Percentiles rank a stretch among this genome's conserved stretches.
Evolutionary conservation across 192 early-diverging fungal genomes (phyloP).

Genomic region (Coemansia sp.): DNA sequence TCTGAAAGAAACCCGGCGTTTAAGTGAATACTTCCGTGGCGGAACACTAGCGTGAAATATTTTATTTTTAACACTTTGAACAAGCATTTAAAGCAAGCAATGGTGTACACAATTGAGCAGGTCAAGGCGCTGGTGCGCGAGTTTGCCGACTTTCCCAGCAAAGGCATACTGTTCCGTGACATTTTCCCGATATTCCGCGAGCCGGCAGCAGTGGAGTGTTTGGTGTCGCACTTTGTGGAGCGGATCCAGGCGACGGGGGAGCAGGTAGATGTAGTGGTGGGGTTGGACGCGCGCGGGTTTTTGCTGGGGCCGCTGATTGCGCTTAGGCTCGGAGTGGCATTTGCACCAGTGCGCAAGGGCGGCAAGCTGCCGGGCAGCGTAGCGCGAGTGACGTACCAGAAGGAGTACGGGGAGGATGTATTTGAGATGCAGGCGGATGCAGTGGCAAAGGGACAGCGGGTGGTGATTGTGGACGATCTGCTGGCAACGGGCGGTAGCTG

Average conservation of each 20-base stretch:
- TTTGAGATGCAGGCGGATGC: conserved; percentile 90
- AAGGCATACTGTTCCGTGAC: conserved; percentile 95
- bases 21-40: no score
- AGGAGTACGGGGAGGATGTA: conserved; percentile 95
- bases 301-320: conserved; percentile 92
- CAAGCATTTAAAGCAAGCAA: conserved; percentile 1
- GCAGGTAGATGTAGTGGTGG: conserved; percentile 87
- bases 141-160: conserved; percentile 77
- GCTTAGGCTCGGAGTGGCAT: conserved; percentile 78
- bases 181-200: conserved; percentile 97
- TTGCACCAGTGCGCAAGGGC: conserved; percentile 93
- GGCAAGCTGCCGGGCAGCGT: conserved; percentile 91
- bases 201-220: conserved; percentile 86
- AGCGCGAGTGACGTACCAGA: conserved; percentile 71
- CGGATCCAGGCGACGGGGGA: conserved; percentile 66
- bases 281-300: conserved; percentile 97
- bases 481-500: conserved; percentile 92
- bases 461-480: conserved; percentile 94
- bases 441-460: conserved; percentile 76
- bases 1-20: not conserved
- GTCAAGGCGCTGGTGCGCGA: conserved; percentile 54
- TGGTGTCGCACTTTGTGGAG: conserved; percentile 84
- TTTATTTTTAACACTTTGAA: not conserved
- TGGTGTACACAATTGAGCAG: conserved; percentile 52
- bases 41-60: not conserved